A percentile compares a stretch with the other conserved stretches of the same genome.
Evolutionary conservation across 768 basidiomycete species (phyloP).

Genomic region (Gloeostereum incarnatum): DNA sequence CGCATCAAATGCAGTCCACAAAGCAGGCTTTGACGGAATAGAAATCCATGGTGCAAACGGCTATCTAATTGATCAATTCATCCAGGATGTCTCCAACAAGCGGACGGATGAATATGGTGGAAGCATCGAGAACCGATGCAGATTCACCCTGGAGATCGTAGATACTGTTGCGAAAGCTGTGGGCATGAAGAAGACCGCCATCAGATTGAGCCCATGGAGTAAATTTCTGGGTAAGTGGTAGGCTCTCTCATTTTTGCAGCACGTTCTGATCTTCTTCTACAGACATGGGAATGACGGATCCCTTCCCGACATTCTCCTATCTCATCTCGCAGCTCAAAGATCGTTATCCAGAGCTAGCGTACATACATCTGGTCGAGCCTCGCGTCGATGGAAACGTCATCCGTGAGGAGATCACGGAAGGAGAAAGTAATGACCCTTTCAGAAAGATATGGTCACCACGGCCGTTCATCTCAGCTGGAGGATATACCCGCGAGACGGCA

Average conservation of each 20-base stretch:
- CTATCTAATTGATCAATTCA: conserved; percentile 19
- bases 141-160: conserved; percentile 53
- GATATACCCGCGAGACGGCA: conserved; percentile 19
- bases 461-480: conserved; percentile 23
- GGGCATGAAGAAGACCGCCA: conserved; percentile 20
- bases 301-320: conserved; percentile 19
- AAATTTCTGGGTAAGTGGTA: conserved; percentile 6
- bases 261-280: no score
- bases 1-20: conserved; percentile 28
- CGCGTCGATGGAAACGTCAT: background rate
- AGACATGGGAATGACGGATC: conserved; percentile 20
- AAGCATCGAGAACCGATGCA: conserved; percentile 56
- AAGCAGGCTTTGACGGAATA: conserved; percentile 46
- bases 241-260: background rate
- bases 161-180: conserved; percentile 41
- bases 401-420: background rate
- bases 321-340: conserved; percentile 14
- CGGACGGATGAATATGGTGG: conserved; percentile 69
- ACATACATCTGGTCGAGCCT: conserved; percentile 24
- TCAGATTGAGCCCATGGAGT: conserved; percentile 10
- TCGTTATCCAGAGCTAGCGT: conserved; percentile 21
- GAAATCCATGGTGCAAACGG: conserved; percentile 22
- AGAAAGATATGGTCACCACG: conserved; percentile 24
- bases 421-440: conserved; percentile 22
- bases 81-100: conserved; percentile 40